These are phyloP conservation scores for Grigorovia humatica DNA, from an alignment of 805 yeast species.

Conservation along the genomic window DNA sequence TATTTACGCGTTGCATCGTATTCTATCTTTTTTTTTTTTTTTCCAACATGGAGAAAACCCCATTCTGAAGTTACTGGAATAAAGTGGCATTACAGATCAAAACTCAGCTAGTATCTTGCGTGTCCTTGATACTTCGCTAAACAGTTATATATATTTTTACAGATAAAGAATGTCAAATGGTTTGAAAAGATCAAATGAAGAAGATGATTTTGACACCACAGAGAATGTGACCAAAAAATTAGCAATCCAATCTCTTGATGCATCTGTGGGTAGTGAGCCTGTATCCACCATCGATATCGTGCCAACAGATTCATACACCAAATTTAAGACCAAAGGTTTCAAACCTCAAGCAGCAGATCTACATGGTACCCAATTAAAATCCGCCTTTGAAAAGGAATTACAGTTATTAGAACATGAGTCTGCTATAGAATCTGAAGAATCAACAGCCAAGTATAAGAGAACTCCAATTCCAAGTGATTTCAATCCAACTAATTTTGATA, in stretches of 20 bases:
- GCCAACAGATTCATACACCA: slow-evolving; percentile 22
- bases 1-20: neutral
- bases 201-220: slow-evolving; percentile 3
- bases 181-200: slow-evolving; percentile 17
- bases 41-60: no score
- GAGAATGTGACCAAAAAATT: slow-evolving; percentile 15
- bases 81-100: no score
- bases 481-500: slow-evolving; percentile 39
- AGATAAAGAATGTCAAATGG: neutral
- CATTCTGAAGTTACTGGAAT: no score
- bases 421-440: slow-evolving; percentile 17
- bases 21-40: no score
- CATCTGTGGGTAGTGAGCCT: slow-evolving; percentile 27
- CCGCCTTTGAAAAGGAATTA: slow-evolving; percentile 25
- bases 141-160: no score
- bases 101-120: no score
- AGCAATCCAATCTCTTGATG: slow-evolving; percentile 22
- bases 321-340: slow-evolving; percentile 25
- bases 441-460: slow-evolving; percentile 39
- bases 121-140: no score
- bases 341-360: slow-evolving; percentile 20
- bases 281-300: slow-evolving; percentile 27
- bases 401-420: slow-evolving; percentile 25
- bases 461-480: slow-evolving; percentile 45
- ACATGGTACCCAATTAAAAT: slow-evolving; percentile 15